A percentile compares a stretch with the other conserved stretches of the same genome.
phyloP scores from a whole-genome alignment of 805 yeast species.

The Saccharomycopsis lassenensis region DNA sequence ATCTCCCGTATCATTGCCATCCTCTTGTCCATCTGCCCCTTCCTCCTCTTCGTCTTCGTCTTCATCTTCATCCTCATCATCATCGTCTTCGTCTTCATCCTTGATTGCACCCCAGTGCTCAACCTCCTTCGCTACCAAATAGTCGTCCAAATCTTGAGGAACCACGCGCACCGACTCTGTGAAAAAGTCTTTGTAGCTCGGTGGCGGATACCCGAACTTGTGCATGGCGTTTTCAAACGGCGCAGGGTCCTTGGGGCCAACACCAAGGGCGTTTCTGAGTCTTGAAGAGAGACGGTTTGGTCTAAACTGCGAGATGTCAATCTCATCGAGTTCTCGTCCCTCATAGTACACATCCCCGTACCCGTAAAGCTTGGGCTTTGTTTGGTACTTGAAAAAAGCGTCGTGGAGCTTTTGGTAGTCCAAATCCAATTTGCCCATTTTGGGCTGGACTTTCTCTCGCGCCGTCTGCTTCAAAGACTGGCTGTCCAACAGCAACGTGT shows the following conservation, averaged over 20 bases:
- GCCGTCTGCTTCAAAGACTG: constrained; percentile 59
- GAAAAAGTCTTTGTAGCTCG: constrained; percentile 36
- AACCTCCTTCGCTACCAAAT: constrained; percentile 19
- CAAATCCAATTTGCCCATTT: constrained; percentile 73
- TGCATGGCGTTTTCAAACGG: constrained; percentile 76
- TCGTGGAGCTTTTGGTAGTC: constrained; percentile 75
- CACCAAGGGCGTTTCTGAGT: constrained; percentile 59
- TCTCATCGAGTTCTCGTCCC: constrained; percentile 50
- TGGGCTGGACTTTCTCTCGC: constrained; percentile 82
- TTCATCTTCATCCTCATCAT: constrained; percentile 28
- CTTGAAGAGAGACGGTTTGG: constrained; percentile 64
- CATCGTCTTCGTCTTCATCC: constrained; percentile 28
- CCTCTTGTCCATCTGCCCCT: constrained; percentile 11
- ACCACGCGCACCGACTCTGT: constrained; percentile 12
- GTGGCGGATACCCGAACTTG: constrained; percentile 71
- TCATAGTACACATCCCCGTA: constrained; percentile 78
- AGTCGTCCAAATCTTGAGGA: constrained; percentile 27
- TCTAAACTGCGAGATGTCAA: constrained; percentile 29
- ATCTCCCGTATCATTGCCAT: constrained; percentile 8
- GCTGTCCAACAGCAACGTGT: constrained; percentile 36
- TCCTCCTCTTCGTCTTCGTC: constrained; percentile 19
- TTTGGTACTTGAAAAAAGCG: constrained; percentile 77
- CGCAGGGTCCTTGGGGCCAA: constrained; percentile 37
- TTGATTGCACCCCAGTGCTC: constrained; percentile 26
- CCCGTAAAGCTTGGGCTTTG: constrained; percentile 54